Evolutionary conservation across 495 filamentous ascomycete genomes (phyloP).

Genomic region (Hypoxylon crocopeplum): DNA sequence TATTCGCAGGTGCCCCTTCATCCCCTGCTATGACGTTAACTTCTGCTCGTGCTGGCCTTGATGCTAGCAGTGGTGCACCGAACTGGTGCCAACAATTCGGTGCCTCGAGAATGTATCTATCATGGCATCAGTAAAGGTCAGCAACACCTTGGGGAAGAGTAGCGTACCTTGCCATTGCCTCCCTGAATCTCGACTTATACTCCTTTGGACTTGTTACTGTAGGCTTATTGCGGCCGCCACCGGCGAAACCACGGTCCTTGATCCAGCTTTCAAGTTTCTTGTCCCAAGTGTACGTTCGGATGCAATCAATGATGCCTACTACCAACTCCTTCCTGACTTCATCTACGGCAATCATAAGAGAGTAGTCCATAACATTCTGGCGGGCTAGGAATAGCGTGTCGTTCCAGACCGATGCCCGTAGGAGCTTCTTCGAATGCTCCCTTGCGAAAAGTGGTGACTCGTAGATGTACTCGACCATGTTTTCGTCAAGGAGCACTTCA

Average conservation of each 20-base stretch:
- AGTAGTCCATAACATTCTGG: conserved; percentile 99
- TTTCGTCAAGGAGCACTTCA: conserved; percentile 96
- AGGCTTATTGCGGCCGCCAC: conserved; percentile 84
- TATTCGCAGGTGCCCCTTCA: conserved; percentile 12
- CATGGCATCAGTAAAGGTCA: too few species aligned
- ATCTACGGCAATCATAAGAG: conserved; percentile 96
- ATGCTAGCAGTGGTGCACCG: conserved; percentile 20
- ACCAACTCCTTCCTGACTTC: conserved; percentile 87
- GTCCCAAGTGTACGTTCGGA: conserved; percentile 99
- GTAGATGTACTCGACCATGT: conserved; percentile 99
- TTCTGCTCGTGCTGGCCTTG: conserved; percentile 25
- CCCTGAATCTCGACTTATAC: conserved; percentile 93
- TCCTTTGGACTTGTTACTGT: conserved; percentile 98
- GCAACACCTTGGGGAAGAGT: too few species aligned
- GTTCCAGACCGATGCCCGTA: conserved; percentile 89
- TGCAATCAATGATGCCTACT: conserved; percentile 98
- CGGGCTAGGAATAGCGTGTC: conserved; percentile 92
- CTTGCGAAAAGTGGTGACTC: conserved; percentile 93
- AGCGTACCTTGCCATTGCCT: conserved; percentile 95
- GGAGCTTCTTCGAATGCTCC: conserved; percentile 88
- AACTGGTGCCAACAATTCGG: conserved; percentile 60
- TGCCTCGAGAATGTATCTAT: conserved; percentile 54
- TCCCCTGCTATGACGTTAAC: conserved; percentile 12
- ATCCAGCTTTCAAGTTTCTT: conserved; percentile 99
- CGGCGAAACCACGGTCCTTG: conserved; percentile 89